Evolutionary conservation across 345 rosid species (phyloP), one percentile per base, ranked within the genome.

Genomic region (Ailanthus altissimus): DNA sequence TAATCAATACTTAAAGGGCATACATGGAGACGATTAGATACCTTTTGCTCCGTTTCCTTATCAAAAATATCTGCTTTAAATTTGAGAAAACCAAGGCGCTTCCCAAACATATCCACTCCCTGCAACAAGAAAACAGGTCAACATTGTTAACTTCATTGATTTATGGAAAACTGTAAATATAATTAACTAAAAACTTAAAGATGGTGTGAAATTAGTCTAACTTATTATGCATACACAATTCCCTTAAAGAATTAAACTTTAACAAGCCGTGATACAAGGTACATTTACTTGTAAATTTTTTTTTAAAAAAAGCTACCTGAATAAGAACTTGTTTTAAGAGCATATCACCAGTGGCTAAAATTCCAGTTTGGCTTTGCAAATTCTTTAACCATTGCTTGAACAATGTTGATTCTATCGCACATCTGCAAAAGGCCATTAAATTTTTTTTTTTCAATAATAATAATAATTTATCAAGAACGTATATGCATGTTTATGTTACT

Each of bases 71-170:
- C 94, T 0, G 99, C 99, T 81, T 83, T 89, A 88, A 93, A 91
- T 85, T 95, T 93, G 61, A 95, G 85, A 88, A 93, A 93, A 20
- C 99, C 99, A 67, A 93, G 74, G 26, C 91, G 79, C 68, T 80
- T 82, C 36, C 97, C 98, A 70, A 95, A 93, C 98, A 92, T 89
- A 86, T 95, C 99, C 72, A 95, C 92, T 58, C 97, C 98, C 98
- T 93, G 59, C 76, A 10, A 84, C 63, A 66, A 83, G 53, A 36
- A 51, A 26, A 32, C n/a, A 60, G 18, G 67, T 60, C 73, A 77
- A 62, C 10, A 50, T 62, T 7, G 62, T 62, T 6, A 45, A 71
- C 16, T 26, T n/a, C 7, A 51, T 38, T 47, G 7, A 0, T 12
- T 14, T 58, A 9, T 11, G 36, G 10, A 5, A 25, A 10, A 11